Evolutionary conservation across 2,329 filamentous ascomycete species (phyloP).

Genomic region (Pochonia chlamydosporia): DNA sequence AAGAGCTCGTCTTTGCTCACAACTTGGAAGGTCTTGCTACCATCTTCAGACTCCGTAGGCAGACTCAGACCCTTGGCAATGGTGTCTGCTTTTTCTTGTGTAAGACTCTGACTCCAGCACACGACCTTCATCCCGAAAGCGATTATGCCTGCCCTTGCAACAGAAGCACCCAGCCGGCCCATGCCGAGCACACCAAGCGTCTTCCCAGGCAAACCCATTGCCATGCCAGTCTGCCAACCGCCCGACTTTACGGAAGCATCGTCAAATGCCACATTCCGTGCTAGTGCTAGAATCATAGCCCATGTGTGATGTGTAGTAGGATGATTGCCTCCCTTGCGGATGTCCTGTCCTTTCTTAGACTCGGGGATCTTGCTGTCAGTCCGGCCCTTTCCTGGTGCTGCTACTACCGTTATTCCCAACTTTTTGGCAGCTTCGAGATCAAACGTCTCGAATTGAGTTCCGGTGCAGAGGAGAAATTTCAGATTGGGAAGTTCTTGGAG

Average conservation of each 20-base stretch:
- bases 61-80: conserved; percentile 51
- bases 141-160: conserved; percentile 51
- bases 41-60: conserved; percentile 18
- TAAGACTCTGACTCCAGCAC: conserved; percentile 59
- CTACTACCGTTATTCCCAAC: conserved; percentile 29
- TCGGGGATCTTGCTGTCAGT: conserved; percentile 22
- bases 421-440: conserved; percentile 47
- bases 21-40: conserved; percentile 48
- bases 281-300: conserved; percentile 51
- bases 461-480: conserved; percentile 57
- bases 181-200: conserved; percentile 45
- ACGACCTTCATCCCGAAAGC: conserved; percentile 61
- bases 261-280: conserved; percentile 52
- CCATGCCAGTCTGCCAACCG: conserved; percentile 54
- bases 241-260: conserved; percentile 50
- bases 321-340: conserved; percentile 30
- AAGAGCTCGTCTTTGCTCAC: conserved; percentile 61
- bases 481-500: conserved; percentile 55
- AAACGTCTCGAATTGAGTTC: conserved; percentile 53
- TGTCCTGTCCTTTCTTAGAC: too few relatives aligned
- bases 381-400: conserved; percentile 4
- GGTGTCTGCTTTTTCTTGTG: conserved; percentile 55
- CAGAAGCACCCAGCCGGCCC: conserved; percentile 54
- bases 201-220: conserved; percentile 40
- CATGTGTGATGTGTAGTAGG: conserved; percentile 52